Evolutionary conservation across 2,329 filamentous ascomycete genomes (phyloP).

Genomic region (Cordyceps javanica): DNA sequence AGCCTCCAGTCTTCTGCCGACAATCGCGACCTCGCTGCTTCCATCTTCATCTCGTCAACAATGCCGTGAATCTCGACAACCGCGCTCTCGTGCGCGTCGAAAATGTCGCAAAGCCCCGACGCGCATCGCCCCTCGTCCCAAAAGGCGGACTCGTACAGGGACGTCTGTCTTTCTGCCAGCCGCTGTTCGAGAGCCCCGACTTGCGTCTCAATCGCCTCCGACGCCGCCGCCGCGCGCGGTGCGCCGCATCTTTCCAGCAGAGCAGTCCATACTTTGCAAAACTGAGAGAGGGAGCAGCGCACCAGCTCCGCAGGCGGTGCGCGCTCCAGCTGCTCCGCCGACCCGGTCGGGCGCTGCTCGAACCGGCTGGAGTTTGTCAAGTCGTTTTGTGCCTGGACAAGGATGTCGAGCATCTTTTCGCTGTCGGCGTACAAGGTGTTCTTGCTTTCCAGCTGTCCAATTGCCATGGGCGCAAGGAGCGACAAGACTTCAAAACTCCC

Average conservation of each 20-base stretch:
- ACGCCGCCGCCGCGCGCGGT: background rate
- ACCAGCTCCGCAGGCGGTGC: background rate
- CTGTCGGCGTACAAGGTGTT: background rate
- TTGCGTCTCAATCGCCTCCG: background rate
- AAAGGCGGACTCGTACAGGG: background rate
- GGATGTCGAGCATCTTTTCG: background rate
- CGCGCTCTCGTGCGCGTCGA: background rate
- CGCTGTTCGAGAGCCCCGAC: background rate
- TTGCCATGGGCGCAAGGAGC: background rate
- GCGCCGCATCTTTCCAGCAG: background rate
- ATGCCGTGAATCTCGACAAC: background rate
- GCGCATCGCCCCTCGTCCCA: background rate
- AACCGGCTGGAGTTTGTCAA: conserved; percentile 5
- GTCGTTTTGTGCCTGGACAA: background rate
- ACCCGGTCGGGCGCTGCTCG: background rate
- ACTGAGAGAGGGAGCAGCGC: background rate
- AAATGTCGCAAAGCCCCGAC: background rate
- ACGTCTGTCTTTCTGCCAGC: background rate
- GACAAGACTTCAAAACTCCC: background rate
- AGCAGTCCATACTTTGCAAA: background rate
- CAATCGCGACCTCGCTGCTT: background rate
- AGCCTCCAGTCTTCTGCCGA: background rate
- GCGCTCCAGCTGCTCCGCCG: background rate
- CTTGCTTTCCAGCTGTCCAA: background rate
- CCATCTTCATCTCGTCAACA: background rate